These are phyloP conservation scores for Amanita phalloides DNA, from an alignment of 768 basidiomycete genomes.

Conservation along the genomic window DNA sequence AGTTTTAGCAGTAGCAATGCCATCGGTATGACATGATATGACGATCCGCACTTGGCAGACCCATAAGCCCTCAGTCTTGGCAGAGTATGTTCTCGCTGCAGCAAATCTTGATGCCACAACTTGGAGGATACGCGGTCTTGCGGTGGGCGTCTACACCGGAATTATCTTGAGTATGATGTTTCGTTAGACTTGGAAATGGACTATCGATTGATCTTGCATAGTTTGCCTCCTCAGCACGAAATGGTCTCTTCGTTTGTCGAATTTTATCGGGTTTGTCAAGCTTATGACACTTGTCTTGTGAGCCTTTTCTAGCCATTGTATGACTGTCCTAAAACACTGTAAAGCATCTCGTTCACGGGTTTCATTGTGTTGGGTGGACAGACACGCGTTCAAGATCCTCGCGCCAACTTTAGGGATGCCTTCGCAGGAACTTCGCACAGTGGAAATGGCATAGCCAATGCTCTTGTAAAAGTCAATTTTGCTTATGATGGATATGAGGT, in stretches of 20 bases:
- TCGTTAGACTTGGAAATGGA: too few relatives aligned
- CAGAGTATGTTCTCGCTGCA: conserved; percentile 24
- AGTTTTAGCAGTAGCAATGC: conserved; percentile 29
- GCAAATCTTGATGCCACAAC: conserved; percentile 17
- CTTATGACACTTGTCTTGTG: conserved; percentile 21
- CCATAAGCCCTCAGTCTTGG: conserved; percentile 15
- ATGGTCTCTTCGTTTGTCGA: conserved; percentile 27
- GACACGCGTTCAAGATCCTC: conserved; percentile 45
- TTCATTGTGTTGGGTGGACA: conserved; percentile 51
- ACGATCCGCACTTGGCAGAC: background rate
- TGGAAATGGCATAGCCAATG: conserved; percentile 32
- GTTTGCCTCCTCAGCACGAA: conserved; percentile 23
- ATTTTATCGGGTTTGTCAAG: conserved; percentile 23
- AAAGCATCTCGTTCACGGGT: conserved; percentile 39
- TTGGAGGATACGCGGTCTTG: conserved; percentile 25
- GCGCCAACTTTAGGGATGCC: conserved; percentile 43
- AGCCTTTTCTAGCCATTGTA: background rate
- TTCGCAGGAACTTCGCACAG: conserved; percentile 44
- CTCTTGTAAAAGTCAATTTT: conserved; percentile 26
- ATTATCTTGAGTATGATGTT: conserved; percentile 19
- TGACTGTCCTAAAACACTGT: background rate
- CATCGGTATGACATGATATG: conserved; percentile 16
- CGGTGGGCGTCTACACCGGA: conserved; percentile 21
- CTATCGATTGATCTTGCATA: conserved; percentile 3
- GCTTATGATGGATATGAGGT: conserved; percentile 28